Evolutionary conservation across 1,139 yeast species (phyloP).

Genomic region (Meyerozyma elateridarum): DNA sequence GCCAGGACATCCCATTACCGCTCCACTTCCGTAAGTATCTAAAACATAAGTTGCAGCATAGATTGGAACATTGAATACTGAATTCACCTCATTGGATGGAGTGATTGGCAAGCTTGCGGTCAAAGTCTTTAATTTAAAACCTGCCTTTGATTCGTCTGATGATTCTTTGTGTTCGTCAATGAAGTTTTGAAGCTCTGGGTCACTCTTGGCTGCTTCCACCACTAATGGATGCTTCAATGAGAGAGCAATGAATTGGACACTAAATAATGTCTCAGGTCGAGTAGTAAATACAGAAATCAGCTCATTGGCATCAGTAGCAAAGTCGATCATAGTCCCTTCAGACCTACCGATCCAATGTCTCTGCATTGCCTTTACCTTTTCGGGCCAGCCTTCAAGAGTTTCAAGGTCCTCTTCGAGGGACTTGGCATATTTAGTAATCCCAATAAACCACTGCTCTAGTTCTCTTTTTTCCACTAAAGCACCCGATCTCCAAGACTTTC

Average conservation of each 20-base stretch:
- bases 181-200: slow-evolving; percentile 43
- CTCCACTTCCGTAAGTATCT: slow-evolving; percentile 79
- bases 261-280: slow-evolving; percentile 80
- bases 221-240: slow-evolving; percentile 68
- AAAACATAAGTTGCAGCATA: slow-evolving; percentile 90
- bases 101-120: slow-evolving; percentile 61
- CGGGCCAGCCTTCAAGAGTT: slow-evolving; percentile 72
- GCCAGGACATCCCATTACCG: slow-evolving; percentile 98
- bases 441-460: slow-evolving; percentile 89
- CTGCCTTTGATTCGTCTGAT: slow-evolving; percentile 55
- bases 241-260: slow-evolving; percentile 79
- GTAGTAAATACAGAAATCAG: slow-evolving; percentile 68
- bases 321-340: slow-evolving; percentile 66
- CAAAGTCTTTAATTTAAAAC: slow-evolving; percentile 47
- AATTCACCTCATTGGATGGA: slow-evolving; percentile 14
- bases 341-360: slow-evolving; percentile 91
- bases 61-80: slow-evolving; percentile 50
- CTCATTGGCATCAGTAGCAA: slow-evolving; percentile 22
- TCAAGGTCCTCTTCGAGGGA: slow-evolving; percentile 61
- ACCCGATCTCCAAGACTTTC: slow-evolving; percentile 95
- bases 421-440: slow-evolving; percentile 76
- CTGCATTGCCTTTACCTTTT: slow-evolving; percentile 86
- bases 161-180: slow-evolving; percentile 31
- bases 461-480: slow-evolving; percentile 80
- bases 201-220: slow-evolving; percentile 24